Percentiles rank a stretch among this genome's conserved stretches.
These are phyloP conservation scores for Phytophthora uliginosa DNA, from an alignment of 352 stramenopile species.

Conservation along the genomic window DNA sequence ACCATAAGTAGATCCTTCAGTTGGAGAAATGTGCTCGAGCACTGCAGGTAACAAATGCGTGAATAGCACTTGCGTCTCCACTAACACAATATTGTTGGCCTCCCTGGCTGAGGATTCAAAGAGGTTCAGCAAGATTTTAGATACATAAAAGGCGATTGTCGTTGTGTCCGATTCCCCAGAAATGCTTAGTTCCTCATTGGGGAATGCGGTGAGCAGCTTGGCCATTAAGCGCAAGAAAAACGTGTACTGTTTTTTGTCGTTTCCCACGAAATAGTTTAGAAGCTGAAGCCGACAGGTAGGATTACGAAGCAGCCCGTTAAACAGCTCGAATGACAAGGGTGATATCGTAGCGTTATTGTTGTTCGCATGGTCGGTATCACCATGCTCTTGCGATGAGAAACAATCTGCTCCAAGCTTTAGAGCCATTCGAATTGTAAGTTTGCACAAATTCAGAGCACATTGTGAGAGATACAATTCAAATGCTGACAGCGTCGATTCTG, in stretches of 20 bases:
- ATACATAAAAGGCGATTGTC: conserved; percentile 50
- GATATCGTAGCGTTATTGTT: conserved; percentile 43
- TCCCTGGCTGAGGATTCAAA: conserved; percentile 57
- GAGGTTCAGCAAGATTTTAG: conserved; percentile 53
- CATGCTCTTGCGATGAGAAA: conserved; percentile 46
- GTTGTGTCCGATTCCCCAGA: conserved; percentile 17
- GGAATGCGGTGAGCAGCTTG: conserved; percentile 68
- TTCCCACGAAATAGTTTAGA: conserved; percentile 64
- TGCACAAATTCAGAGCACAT: conserved; percentile 69
- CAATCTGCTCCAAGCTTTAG: conserved; percentile 77
- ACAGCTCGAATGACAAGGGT: conserved; percentile 61
- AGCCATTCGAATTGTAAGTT: conserved; percentile 64
- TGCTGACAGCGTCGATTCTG: conserved; percentile 28
- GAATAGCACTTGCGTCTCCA: conserved; percentile 59
- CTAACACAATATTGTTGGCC: conserved; percentile 45
- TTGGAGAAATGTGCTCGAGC: conserved; percentile 34
- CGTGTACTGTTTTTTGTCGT: conserved; percentile 68
- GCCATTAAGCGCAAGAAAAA: conserved; percentile 79
- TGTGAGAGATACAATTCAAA: conserved; percentile 68
- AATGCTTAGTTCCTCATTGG: conserved; percentile 43
- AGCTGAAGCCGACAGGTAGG: conserved; percentile 63
- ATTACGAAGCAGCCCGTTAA: conserved; percentile 56
- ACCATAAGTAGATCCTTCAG: background rate
- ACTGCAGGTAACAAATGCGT: conserved; percentile 63
- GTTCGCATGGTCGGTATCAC: conserved; percentile 29